Percentiles rank a stretch among this genome's conserved stretches.
Evolutionary conservation across 129 eudicot species (phyloP).

Genomic region (Artemisia argyi): DNA sequence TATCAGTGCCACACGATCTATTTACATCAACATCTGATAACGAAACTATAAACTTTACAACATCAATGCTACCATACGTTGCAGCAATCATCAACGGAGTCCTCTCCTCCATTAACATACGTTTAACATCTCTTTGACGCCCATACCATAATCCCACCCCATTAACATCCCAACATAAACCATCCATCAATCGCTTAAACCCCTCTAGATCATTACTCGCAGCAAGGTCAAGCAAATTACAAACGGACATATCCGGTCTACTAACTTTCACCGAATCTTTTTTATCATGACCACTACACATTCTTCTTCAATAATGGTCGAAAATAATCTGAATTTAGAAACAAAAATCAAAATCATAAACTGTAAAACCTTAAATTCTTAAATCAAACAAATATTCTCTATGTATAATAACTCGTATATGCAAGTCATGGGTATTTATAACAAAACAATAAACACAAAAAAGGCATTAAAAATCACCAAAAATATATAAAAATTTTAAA

Average conservation of each 20-base stretch:
- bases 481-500: background rate
- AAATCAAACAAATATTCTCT: too few relatives aligned
- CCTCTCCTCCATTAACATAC: slow-evolving; percentile 34
- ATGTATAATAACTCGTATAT: background rate
- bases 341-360: slow-evolving; percentile 21
- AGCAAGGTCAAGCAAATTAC: slow-evolving; percentile 43
- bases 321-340: slow-evolving; percentile 9
- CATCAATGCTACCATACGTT: slow-evolving; percentile 42
- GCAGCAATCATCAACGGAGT: slow-evolving; percentile 51
- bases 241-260: slow-evolving; percentile 12
- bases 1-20: slow-evolving; percentile 20
- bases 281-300: slow-evolving; percentile 28
- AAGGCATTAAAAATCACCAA: slow-evolving; percentile 3
- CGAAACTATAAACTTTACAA: slow-evolving; percentile 33
- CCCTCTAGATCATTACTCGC: slow-evolving; percentile 38
- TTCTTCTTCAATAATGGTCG: slow-evolving; percentile 12
- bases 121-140: slow-evolving; percentile 28
- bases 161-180: slow-evolving; percentile 8
- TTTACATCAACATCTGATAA: slow-evolving; percentile 31
- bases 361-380: background rate
- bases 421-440: slow-evolving; percentile 11
- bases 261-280: slow-evolving; percentile 4
- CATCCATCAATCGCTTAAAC: slow-evolving; percentile 1
- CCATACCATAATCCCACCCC: slow-evolving; percentile 40
- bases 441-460: background rate